Percentiles rank a stretch among this genome's conserved stretches.
phyloP scores from a whole-genome alignment of 306 rosid genomes.

The Trifolium fragiferum region DNA sequence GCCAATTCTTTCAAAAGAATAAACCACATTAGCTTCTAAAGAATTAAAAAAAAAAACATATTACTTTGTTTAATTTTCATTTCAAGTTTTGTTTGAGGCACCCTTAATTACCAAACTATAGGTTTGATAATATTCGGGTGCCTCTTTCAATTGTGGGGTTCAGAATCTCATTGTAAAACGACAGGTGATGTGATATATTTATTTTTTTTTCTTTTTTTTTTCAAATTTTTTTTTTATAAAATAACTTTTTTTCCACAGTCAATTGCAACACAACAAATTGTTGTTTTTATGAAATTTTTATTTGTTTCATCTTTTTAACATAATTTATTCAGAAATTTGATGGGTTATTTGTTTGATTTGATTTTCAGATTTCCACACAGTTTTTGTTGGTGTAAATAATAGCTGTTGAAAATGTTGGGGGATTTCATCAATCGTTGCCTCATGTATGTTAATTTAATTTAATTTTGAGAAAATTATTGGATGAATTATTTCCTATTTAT shows the following conservation, averaged over 20 bases:
- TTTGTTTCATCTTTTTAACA: not conserved
- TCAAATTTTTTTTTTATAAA: not conserved
- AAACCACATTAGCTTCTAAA: conserved; percentile 51
- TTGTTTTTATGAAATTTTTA: not conserved
- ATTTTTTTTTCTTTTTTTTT: not conserved
- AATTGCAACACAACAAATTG: not conserved
- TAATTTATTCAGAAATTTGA: conserved; percentile 4
- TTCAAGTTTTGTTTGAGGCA: conserved; percentile 38
- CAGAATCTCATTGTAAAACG: conserved; percentile 4
- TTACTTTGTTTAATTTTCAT: conserved; percentile 30
- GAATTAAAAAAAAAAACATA: conserved; percentile 31
- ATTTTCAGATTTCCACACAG: conserved; percentile 44
- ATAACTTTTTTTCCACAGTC: not conserved
- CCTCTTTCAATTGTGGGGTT: conserved; percentile 37
- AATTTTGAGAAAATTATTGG: not conserved
- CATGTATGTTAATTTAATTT: conserved; percentile 58
- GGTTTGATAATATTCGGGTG: conserved; percentile 42
- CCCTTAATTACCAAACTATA: conserved; percentile 32
- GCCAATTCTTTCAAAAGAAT: conserved; percentile 41
- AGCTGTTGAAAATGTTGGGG: conserved; percentile 72
- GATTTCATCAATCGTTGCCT: conserved; percentile 72
- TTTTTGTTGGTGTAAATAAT: conserved; percentile 25
- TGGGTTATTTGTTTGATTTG: conserved; percentile 20
- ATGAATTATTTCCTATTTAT: not conserved
- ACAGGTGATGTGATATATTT: conserved; percentile 32